Percentiles rank a stretch among this genome's conserved stretches.
phyloP scores from a whole-genome alignment of 306 rosid species.

The Echinosophora koreensis region DNA sequence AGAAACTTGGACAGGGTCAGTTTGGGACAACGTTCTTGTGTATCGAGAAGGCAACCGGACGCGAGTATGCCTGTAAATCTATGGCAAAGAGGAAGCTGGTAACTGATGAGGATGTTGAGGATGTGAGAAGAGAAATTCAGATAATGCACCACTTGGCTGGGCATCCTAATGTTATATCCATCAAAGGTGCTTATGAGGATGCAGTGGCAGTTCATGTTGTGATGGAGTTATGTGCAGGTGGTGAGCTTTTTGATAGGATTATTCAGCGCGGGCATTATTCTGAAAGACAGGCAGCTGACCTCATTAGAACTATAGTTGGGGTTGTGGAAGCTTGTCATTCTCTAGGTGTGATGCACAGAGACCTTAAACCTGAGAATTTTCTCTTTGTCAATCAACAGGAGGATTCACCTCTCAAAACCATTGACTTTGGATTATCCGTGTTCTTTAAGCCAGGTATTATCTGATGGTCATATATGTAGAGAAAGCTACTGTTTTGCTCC shows the following conservation, averaged over 20 bases:
- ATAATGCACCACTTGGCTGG: constrained; percentile 98
- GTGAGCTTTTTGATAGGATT: constrained; percentile 97
- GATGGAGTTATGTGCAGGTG: constrained; percentile 97
- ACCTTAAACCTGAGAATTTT: constrained; percentile 97
- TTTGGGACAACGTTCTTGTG: constrained; percentile 87
- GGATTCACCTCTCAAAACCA: constrained; percentile 95
- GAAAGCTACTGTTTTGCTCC: background rate
- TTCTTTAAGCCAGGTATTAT: constrained; percentile 96
- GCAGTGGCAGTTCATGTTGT: constrained; percentile 93
- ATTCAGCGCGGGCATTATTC: constrained; percentile 94
- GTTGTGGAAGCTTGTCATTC: constrained; percentile 97
- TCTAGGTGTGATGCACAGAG: constrained; percentile 95
- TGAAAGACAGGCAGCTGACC: constrained; percentile 95
- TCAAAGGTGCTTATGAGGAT: constrained; percentile 96
- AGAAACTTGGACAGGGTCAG: constrained; percentile 93
- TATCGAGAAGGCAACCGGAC: constrained; percentile 81
- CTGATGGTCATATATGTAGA: background rate
- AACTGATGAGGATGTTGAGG: constrained; percentile 90
- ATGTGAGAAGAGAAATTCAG: constrained; percentile 99
- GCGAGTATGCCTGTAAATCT: constrained; percentile 87
- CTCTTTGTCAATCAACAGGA: constrained; percentile 85
- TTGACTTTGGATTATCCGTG: constrained; percentile 91
- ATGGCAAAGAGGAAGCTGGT: constrained; percentile 95
- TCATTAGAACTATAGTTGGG: constrained; percentile 90
- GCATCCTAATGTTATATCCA: constrained; percentile 90